Percentiles rank a stretch among this genome's conserved stretches.
Conservation (phyloP, 2,329 filamentous ascomycete species). For the Exophiala aquamarina region DNA sequence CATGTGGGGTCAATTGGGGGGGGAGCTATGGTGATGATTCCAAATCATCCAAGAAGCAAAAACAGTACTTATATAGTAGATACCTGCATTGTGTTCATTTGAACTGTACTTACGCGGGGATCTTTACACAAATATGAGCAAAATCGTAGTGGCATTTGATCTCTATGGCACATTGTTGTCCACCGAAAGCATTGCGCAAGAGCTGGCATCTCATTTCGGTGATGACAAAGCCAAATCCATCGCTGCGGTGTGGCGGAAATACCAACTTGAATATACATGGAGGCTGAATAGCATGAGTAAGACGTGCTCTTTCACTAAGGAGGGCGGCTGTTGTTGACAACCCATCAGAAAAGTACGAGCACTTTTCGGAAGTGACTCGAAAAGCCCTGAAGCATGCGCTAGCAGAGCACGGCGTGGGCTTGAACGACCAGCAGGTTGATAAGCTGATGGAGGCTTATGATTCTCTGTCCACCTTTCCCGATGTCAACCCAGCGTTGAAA, state of each 20-base stretch:
- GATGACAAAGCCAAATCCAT: constrained; percentile 57
- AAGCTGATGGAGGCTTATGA: constrained; percentile 65
- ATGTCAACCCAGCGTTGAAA: constrained; percentile 57
- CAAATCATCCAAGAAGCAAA: too few species aligned
- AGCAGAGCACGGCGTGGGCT: constrained; percentile 52
- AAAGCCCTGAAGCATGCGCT: constrained; percentile 65
- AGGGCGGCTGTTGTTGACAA: constrained; percentile 1
- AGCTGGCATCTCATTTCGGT: constrained; percentile 59
- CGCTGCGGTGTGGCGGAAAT: constrained; percentile 63
- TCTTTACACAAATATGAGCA: constrained; percentile 12
- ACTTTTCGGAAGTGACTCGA: constrained; percentile 64
- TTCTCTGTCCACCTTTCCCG: constrained; percentile 62
- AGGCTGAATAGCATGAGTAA: constrained; percentile 72
- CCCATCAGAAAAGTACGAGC: constrained; percentile 56
- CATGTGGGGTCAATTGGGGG: too few species aligned
- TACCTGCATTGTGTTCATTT: too few species aligned
- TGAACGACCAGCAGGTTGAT: constrained; percentile 47
- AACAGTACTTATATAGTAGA: too few species aligned
- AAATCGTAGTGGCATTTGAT: constrained; percentile 67
- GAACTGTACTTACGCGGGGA: too few species aligned
- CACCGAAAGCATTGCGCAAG: constrained; percentile 64
- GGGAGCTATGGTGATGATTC: too few species aligned
- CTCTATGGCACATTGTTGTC: constrained; percentile 74
- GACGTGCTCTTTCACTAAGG: constrained; percentile 18
- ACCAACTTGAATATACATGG: constrained; percentile 78